Base-by-base conservation (phyloP, 352 stramenopile species). In the Globisporangium canariense region DNA sequence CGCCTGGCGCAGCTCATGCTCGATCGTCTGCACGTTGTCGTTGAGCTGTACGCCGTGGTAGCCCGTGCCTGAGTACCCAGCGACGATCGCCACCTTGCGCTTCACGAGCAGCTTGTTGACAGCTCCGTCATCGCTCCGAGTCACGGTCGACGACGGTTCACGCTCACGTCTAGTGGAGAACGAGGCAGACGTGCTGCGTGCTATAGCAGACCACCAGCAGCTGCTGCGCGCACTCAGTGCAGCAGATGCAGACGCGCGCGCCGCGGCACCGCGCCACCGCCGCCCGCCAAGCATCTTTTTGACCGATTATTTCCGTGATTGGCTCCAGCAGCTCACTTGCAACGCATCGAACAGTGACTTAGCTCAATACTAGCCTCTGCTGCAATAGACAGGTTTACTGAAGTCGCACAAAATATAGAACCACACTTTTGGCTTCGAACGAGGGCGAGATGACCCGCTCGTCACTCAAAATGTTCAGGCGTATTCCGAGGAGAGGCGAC, bases 51-150 rank as follows among this genome's bases (percentile, higher is more conserved):
- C 76, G 32, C 83, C 83, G 60, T 86, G 75, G 74, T 93, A 96
- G 54, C 78, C 76, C 22, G 76, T 90, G 61, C 90, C 90, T 56
- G 82, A 77, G 79, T 96, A 97, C 25, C 86, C 85, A 2, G 82
- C 76, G 36, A 97, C 82, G 50, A 97, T 78, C 25, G 85, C 90
- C 62, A 97, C 84, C 58, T 96, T 96, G 64, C 88, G 89, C 78
- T 97, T 97, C 45, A 89, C 75, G 60, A 65, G 60, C 30, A 88
- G 62, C 62, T 80, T 85, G 30, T 47, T 32, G n/a, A 5, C 51
- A 28, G 49, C 49, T 25, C 6, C 50, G 32, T 56, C 30, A 32
- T 32, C 52, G 22, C n/a, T 58, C 3, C 18, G 46, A 52, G 46
- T 34, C 18, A 64, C 32, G 14, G 38, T 10, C 10, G 20, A 11